phyloP scores from a whole-genome alignment of 2,329 filamentous ascomycete species.

The Clarireedia sp. region DNA sequence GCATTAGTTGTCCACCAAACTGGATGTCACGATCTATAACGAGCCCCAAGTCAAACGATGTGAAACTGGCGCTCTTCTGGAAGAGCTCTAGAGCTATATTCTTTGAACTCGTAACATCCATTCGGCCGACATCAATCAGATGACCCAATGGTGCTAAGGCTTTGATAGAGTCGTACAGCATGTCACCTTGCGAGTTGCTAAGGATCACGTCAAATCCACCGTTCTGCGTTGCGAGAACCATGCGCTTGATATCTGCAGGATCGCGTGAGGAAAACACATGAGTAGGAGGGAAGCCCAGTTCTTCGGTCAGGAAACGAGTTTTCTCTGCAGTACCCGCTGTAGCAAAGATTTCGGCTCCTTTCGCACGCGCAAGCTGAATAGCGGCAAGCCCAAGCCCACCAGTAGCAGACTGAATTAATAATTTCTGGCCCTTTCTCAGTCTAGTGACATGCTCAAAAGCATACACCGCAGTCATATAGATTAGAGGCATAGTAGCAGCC shows the following conservation, averaged over 20 bases:
- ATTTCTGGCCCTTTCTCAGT: slow-evolving; percentile 19
- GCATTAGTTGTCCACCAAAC: not conserved
- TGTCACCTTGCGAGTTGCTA: not conserved
- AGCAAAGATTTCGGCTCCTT: slow-evolving; percentile 33
- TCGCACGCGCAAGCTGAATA: slow-evolving; percentile 24
- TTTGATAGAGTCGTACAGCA: not conserved
- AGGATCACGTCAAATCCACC: not conserved
- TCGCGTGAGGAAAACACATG: too few relatives aligned
- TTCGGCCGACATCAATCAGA: not conserved
- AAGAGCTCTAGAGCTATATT: not conserved
- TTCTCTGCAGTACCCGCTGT: not conserved
- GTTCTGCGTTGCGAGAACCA: not conserved
- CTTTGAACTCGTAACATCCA: not conserved
- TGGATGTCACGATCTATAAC: not conserved
- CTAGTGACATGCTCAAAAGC: slow-evolving; percentile 9
- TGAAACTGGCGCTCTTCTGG: not conserved
- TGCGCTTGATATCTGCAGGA: not conserved
- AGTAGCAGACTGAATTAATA: slow-evolving; percentile 28
- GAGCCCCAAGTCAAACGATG: not conserved
- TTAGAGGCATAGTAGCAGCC: slow-evolving; percentile 34
- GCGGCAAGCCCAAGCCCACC: slow-evolving; percentile 29
- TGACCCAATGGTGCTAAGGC: not conserved
- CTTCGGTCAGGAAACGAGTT: not conserved
- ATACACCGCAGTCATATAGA: slow-evolving; percentile 15
- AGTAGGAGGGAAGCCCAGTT: not conserved